Base-by-base conservation (phyloP, 306 rosid species). In the Citrullus amarus region DNA sequence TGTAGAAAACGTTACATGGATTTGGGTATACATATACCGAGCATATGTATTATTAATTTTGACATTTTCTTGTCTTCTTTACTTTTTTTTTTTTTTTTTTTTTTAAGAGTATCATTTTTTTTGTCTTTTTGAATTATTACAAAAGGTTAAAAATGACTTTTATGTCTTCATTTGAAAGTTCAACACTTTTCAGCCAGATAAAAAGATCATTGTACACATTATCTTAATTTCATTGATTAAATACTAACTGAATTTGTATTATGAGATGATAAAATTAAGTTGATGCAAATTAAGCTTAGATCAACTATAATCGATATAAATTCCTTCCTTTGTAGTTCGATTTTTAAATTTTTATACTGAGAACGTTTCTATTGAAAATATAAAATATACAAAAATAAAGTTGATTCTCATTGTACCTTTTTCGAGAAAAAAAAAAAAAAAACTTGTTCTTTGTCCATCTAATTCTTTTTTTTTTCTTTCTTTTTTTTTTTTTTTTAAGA, bases 21-120 rank as follows among this genome's bases (percentile, higher is more conserved):
- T 10, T 69, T 44, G 1, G 16, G 18, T 68, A 12, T 43, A 22
- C 50, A 43, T 69, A 44, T 5, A 6, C 53, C 75, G 43, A 43
- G 50, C 76, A 22, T 69, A 53, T 53, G 15, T 15, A 16, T 53
- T 69, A 43, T 73, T 51, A 51, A 50, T 22, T 30, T n/a, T 32
- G 57, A 73, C 77, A 12, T 50, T 50, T 73, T 73, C 20, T 72
- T 51, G 77, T 73, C 77, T 44, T 73, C 30, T 73, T 72, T 2
- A 48, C 53, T 48, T 5, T 2, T 48, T 48, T 48, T 48, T 1
- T 48, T 48, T 32, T 48, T 2, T 9, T 48, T 48, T 1, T 48
- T 48, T 32, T 48, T 2, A 2, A 4, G 53, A 48, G 53, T 48
- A 48, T 48, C 53, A 0, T 3, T 10, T 46, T 46, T 72, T 17